phyloP scores from a whole-genome alignment of 2,329 filamentous ascomycete species.

The Cercospora janseana region DNA sequence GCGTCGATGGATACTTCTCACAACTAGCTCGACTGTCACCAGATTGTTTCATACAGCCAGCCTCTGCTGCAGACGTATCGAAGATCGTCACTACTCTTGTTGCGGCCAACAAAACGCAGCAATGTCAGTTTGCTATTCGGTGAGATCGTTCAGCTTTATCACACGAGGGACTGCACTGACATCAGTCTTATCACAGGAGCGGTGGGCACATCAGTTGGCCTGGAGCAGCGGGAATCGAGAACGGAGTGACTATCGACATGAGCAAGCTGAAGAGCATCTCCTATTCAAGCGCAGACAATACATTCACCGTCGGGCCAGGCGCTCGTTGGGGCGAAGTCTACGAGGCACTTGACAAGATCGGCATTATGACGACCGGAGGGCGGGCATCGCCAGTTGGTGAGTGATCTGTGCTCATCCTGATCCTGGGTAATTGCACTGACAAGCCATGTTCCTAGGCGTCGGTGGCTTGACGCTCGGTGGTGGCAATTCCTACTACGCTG shows the following conservation, averaged over 20 bases:
- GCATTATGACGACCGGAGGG: slow-evolving; percentile 25
- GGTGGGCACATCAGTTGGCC: slow-evolving; percentile 30
- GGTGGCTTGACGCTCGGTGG: slow-evolving; percentile 33
- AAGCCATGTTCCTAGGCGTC: slow-evolving; percentile 16
- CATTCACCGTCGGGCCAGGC: slow-evolving; percentile 39
- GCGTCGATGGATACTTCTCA: slow-evolving; percentile 20
- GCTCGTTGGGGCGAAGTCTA: slow-evolving; percentile 24
- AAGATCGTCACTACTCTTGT: slow-evolving; percentile 15
- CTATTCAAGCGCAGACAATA: slow-evolving; percentile 17
- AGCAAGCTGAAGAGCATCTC: slow-evolving; percentile 21
- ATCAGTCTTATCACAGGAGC: slow-evolving; percentile 2
- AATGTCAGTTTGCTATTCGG: slow-evolving; percentile 26
- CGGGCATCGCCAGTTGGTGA: slow-evolving; percentile 26
- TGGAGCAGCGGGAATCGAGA: slow-evolving; percentile 27
- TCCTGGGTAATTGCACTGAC: background rate
- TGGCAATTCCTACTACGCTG: slow-evolving; percentile 32
- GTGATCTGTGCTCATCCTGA: background rate
- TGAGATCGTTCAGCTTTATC: no score
- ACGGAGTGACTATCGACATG: slow-evolving; percentile 31
- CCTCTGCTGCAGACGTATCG: slow-evolving; percentile 13
- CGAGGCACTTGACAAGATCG: slow-evolving; percentile 15
- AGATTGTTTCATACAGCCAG: slow-evolving; percentile 19
- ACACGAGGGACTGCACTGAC: no score
- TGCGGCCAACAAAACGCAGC: slow-evolving; percentile 19
- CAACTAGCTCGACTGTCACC: slow-evolving; percentile 14